Percentiles rank a stretch among this genome's conserved stretches.
Conservation (phyloP, 352 stramenopile species). For the Phytopythium sindhum region DNA sequence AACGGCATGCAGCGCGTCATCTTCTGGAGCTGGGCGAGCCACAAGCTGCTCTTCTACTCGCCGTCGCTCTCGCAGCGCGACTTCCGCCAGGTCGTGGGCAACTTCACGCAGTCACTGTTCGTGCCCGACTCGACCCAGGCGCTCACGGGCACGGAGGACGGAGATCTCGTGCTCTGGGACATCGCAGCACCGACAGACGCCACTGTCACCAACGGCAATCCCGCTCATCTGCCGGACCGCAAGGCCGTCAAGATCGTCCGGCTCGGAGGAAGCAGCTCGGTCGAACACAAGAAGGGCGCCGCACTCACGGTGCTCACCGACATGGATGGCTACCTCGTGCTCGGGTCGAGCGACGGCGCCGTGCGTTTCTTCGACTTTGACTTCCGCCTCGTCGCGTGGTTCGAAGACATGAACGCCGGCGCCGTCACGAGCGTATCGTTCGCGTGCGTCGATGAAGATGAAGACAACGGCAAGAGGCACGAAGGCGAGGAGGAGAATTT, state of each 20-base stretch:
- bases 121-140: constrained; percentile 81
- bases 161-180: constrained; percentile 89
- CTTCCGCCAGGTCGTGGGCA: constrained; percentile 76
- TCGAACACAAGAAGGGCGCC: constrained; percentile 47
- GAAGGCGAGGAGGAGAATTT: constrained; percentile 48
- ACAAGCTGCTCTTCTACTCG: constrained; percentile 79
- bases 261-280: constrained; percentile 35
- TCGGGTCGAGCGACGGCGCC: constrained; percentile 86
- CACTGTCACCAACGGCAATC: not conserved
- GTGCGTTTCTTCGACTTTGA: constrained; percentile 94
- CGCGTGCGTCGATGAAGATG: constrained; percentile 20
- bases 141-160: constrained; percentile 83
- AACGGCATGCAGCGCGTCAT: constrained; percentile 83
- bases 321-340: constrained; percentile 88
- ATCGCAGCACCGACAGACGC: constrained; percentile 26
- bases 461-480: constrained; percentile 3
- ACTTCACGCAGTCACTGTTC: constrained; percentile 87
- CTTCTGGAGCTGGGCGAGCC: constrained; percentile 88
- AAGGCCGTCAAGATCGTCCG: constrained; percentile 84
- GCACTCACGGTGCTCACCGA: constrained; percentile 59
- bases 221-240: constrained; percentile 48
- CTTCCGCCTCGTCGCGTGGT: constrained; percentile 92
- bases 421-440: constrained; percentile 90
- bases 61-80: constrained; percentile 80
- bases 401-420: constrained; percentile 91